These are phyloP conservation scores for Fallopia convolvulus DNA, from an alignment of 148 eudicot species.

Conservation along the genomic window DNA sequence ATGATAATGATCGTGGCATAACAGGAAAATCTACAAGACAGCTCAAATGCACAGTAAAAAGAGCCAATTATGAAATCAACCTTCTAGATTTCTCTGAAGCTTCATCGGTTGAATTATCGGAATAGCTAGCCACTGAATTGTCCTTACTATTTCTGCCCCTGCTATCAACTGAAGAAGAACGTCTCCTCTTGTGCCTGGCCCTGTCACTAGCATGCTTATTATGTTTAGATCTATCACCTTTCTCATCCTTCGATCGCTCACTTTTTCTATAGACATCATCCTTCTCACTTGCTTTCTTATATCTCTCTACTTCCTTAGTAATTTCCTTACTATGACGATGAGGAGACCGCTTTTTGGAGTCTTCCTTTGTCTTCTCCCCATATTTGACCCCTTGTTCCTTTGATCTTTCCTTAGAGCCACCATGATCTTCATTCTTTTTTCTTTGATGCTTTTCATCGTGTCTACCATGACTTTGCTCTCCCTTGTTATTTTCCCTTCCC, in stretches of 20 bases:
- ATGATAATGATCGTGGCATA: slow-evolving; percentile 5
- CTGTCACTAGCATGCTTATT: slow-evolving; percentile 51
- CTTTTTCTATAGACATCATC: slow-evolving; percentile 50
- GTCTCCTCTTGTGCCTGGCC: slow-evolving; percentile 56
- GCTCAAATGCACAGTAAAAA: background rate
- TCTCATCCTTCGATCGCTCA: slow-evolving; percentile 49
- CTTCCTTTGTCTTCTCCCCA: slow-evolving; percentile 49
- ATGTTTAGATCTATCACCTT: slow-evolving; percentile 52
- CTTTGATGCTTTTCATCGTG: slow-evolving; percentile 45
- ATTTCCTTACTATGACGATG: slow-evolving; percentile 41
- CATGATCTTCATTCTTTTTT: slow-evolving; percentile 34
- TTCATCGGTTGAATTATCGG: slow-evolving; percentile 55
- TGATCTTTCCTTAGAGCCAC: slow-evolving; percentile 41
- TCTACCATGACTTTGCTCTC: slow-evolving; percentile 34
- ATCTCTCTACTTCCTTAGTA: slow-evolving; percentile 45
- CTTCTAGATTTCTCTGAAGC: slow-evolving; percentile 68
- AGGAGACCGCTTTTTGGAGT: slow-evolving; percentile 45
- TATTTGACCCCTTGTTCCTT: slow-evolving; percentile 45
- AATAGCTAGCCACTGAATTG: slow-evolving; percentile 31
- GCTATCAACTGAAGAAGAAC: slow-evolving; percentile 52
- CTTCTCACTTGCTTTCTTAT: slow-evolving; percentile 38
- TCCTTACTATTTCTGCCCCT: slow-evolving; percentile 54
- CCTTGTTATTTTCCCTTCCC: slow-evolving; percentile 36
- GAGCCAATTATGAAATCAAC: slow-evolving; percentile 24
- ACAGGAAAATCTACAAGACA: background rate